phyloP scores from a whole-genome alignment of 768 basidiomycete genomes.

The Pleurotus djamor region DNA sequence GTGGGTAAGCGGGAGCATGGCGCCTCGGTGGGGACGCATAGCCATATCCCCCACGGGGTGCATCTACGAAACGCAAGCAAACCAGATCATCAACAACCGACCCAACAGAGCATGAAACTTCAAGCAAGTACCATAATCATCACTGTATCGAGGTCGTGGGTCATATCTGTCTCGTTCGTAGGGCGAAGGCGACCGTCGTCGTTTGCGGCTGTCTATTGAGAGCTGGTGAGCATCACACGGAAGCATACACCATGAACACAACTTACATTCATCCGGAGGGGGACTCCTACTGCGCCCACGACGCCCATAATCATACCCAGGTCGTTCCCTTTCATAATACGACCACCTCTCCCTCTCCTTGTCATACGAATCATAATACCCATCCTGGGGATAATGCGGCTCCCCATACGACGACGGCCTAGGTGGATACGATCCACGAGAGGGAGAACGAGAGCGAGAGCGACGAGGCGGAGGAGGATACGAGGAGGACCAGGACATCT shows the following conservation, averaged over 20 bases:
- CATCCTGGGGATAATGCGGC: slow-evolving; percentile 51
- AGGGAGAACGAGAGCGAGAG: slow-evolving; percentile 84
- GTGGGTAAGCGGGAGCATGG: slow-evolving; percentile 44
- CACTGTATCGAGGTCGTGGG: slow-evolving; percentile 76
- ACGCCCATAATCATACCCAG: slow-evolving; percentile 63
- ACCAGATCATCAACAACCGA: no score
- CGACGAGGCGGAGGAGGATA: slow-evolving; percentile 74
- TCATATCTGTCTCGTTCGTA: slow-evolving; percentile 85
- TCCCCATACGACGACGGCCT: slow-evolving; percentile 60
- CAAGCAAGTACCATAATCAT: slow-evolving; percentile 68
- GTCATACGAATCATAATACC: slow-evolving; percentile 73
- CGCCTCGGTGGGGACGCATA: slow-evolving; percentile 62
- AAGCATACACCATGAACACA: background rate
- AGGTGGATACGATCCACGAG: slow-evolving; percentile 52
- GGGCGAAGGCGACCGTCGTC: slow-evolving; percentile 77
- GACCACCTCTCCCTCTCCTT: slow-evolving; percentile 75
- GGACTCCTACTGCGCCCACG: slow-evolving; percentile 79
- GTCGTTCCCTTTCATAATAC: slow-evolving; percentile 67
- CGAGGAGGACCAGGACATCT: slow-evolving; percentile 82
- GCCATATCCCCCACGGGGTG: slow-evolving; percentile 56
- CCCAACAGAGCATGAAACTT: no score
- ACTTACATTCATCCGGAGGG: slow-evolving; percentile 59
- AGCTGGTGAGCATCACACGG: slow-evolving; percentile 11
- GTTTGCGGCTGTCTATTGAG: slow-evolving; percentile 60
- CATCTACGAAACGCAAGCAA: slow-evolving; percentile 35